Percentiles rank a stretch among this genome's conserved stretches.
Evolutionary conservation across 192 early-diverging fungal species (phyloP).

Genomic region (Podila verticillata): DNA sequence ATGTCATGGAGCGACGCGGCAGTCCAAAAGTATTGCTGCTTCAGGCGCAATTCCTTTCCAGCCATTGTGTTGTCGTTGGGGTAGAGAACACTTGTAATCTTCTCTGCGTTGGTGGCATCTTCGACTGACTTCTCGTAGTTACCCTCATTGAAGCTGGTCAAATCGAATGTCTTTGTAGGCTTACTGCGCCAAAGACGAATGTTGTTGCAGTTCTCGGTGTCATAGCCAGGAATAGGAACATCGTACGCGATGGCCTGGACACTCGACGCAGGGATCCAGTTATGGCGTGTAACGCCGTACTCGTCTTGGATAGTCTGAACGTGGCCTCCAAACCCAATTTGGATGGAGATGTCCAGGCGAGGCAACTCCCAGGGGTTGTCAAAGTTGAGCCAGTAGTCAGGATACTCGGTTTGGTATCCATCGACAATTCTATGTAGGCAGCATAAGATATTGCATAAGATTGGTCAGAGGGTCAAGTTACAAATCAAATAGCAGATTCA

Average conservation of each 20-base stretch:
- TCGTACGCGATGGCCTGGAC: constrained; percentile 96
- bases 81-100: constrained; percentile 95
- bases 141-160: constrained; percentile 87
- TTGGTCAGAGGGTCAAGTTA: not conserved
- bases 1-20: constrained; percentile 89
- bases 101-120: constrained; percentile 92
- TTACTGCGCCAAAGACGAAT: constrained; percentile 97
- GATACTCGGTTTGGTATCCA: constrained; percentile 93
- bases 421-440: constrained; percentile 74
- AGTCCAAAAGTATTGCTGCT: constrained; percentile 99
- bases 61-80: constrained; percentile 98
- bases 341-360: constrained; percentile 90
- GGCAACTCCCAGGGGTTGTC: constrained; percentile 98
- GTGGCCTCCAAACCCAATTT: constrained; percentile 90
- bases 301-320: constrained; percentile 78
- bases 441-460: not conserved
- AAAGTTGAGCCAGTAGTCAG: constrained; percentile 97
- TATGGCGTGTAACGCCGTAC: constrained; percentile 68
- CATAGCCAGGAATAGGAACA: constrained; percentile 96
- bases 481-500: not conserved
- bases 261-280: constrained; percentile 88
- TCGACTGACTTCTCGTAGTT: constrained; percentile 93
- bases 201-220: constrained; percentile 96
- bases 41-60: constrained; percentile 95
- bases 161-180: constrained; percentile 88